phyloP scores from a whole-genome alignment of 495 filamentous ascomycete genomes.

The Xylaria scruposa region DNA sequence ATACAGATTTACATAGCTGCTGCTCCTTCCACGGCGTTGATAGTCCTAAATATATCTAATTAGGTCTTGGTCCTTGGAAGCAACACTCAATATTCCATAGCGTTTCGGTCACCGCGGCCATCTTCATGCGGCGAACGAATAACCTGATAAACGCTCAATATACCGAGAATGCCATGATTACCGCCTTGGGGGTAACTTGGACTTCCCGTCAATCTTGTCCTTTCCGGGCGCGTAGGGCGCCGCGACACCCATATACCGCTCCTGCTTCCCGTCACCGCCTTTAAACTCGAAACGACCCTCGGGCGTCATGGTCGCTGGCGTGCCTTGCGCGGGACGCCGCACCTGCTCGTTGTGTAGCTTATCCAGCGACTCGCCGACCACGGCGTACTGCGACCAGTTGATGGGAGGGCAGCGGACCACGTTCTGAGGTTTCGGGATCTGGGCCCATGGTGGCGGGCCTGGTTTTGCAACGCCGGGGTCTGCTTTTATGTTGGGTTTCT shows the following conservation, averaged over 20 bases:
- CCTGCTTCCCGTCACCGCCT: constrained; percentile 47
- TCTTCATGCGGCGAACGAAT: not conserved
- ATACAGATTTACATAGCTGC: not conserved
- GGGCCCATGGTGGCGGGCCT: constrained; percentile 39
- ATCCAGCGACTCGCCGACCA: constrained; percentile 80
- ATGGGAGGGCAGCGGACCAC: constrained; percentile 83
- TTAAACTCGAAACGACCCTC: constrained; percentile 51
- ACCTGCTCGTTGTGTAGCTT: constrained; percentile 82
- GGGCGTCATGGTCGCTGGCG: constrained; percentile 50
- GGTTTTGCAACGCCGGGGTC: not conserved
- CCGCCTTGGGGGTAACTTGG: constrained; percentile 41
- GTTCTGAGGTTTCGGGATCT: constrained; percentile 79
- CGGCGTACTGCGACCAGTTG: constrained; percentile 89
- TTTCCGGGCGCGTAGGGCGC: constrained; percentile 76
- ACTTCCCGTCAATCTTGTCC: constrained; percentile 67
- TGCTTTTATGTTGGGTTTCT: constrained; percentile 11
- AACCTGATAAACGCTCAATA: not conserved
- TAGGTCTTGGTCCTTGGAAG: not conserved
- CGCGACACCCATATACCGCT: constrained; percentile 61
- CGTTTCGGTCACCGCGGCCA: too few species aligned
- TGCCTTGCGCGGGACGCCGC: constrained; percentile 64
- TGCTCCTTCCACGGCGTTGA: not conserved
- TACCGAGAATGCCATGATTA: constrained; percentile 29
- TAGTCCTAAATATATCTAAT: not conserved
- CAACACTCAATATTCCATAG: not conserved